A percentile compares a stretch with the other conserved stretches of the same genome.
phyloP scores from a whole-genome alignment of 352 stramenopile species.

The Phytophthora fragariae region DNA sequence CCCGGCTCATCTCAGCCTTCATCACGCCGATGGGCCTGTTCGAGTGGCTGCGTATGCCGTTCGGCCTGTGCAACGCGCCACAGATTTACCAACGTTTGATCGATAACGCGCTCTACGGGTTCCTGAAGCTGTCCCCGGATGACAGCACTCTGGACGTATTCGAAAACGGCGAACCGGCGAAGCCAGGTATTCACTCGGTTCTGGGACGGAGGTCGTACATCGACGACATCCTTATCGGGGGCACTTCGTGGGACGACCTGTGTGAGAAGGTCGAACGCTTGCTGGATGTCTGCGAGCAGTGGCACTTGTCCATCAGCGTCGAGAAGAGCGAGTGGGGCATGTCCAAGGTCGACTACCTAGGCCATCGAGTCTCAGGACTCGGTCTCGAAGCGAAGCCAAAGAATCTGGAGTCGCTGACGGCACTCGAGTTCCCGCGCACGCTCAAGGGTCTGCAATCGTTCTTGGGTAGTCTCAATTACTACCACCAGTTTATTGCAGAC shows the following conservation, averaged over 20 bases:
- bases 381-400: too few relatives aligned
- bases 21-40: conserved; percentile 31
- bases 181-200: too few relatives aligned
- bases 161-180: neutral
- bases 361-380: conserved; percentile 10
- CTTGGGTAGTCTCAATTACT: too few relatives aligned
- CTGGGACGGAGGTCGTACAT: too few relatives aligned
- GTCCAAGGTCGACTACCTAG: conserved; percentile 23
- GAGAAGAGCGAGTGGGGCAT: conserved; percentile 25
- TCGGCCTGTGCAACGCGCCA: conserved; percentile 30
- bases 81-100: conserved; percentile 38
- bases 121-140: neutral
- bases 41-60: conserved; percentile 36
- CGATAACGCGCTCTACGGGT: conserved; percentile 31
- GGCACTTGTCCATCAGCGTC: conserved; percentile 30
- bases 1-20: conserved; percentile 29
- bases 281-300: conserved; percentile 17
- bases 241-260: too few relatives aligned
- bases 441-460: too few relatives aligned
- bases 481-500: too few relatives aligned
- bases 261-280: conserved; percentile 4
- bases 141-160: neutral
- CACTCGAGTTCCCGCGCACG: too few relatives aligned
- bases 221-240: too few relatives aligned
- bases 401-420: too few relatives aligned